A percentile compares a stretch with the other conserved stretches of the same genome.
Conservation (phyloP, 2,329 filamentous ascomycete genomes). For the Hypoxylon sp. region DNA sequence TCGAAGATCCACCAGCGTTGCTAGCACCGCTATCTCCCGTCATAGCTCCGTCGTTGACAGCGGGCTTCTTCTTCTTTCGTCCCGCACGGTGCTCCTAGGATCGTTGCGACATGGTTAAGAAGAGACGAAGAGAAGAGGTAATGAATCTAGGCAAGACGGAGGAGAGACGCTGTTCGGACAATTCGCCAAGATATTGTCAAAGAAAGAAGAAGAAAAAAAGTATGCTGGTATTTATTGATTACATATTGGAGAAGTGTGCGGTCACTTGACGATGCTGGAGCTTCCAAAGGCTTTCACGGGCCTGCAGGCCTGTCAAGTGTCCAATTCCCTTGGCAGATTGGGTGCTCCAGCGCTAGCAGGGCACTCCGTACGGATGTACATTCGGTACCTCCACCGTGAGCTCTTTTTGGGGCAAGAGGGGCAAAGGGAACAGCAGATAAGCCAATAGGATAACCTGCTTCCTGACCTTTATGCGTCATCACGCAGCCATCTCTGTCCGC, state of each 20-base stretch:
- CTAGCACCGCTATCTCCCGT: slow-evolving; percentile 25
- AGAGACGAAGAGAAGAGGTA: background rate
- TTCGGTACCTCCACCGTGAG: background rate
- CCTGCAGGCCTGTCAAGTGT: background rate
- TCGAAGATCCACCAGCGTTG: slow-evolving; percentile 27
- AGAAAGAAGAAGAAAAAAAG: background rate
- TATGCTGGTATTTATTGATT: background rate
- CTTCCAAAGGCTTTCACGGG: too few relatives aligned
- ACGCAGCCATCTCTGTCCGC: slow-evolving; percentile 5
- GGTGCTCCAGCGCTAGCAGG: background rate
- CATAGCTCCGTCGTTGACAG: slow-evolving; percentile 25
- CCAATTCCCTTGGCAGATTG: background rate
- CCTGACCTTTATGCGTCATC: slow-evolving; percentile 26
- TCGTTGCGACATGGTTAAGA: slow-evolving; percentile 30
- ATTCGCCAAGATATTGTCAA: background rate
- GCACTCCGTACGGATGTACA: background rate
- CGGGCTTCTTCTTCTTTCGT: slow-evolving; percentile 26
- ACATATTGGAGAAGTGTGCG: background rate
- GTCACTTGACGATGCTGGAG: slow-evolving; percentile 24
- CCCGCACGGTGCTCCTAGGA: slow-evolving; percentile 31
- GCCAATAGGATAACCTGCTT: slow-evolving; percentile 18
- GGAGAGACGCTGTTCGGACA: background rate
- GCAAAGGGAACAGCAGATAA: background rate
- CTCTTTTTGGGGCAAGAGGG: background rate
- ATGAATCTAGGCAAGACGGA: background rate